A percentile compares a stretch with the other conserved stretches of the same genome.
Conservation (phyloP, 129 eudicot genomes). For the Chrysanthemum lavandulifolium region DNA sequence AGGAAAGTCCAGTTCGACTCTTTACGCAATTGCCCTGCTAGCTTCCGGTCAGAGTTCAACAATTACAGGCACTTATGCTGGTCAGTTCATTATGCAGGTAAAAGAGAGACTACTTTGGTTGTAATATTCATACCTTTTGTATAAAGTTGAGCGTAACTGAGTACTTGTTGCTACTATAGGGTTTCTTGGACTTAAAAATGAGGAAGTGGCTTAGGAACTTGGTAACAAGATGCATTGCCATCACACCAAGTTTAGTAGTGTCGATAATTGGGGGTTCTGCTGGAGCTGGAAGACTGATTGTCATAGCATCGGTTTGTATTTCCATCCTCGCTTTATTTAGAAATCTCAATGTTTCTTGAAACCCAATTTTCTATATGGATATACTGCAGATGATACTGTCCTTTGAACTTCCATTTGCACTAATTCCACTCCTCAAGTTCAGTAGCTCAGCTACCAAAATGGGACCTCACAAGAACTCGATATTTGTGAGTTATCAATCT, state of each 20-base stretch:
- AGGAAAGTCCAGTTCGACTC: conserved; percentile 44
- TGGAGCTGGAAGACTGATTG: conserved; percentile 68
- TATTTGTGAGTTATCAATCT: conserved; percentile 38
- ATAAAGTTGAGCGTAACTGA: not conserved
- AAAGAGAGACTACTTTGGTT: not conserved
- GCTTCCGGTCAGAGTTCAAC: conserved; percentile 97
- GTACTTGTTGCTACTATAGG: conserved; percentile 33
- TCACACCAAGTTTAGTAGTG: conserved; percentile 67
- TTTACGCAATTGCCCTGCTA: conserved; percentile 60
- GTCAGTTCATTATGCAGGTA: conserved; percentile 90
- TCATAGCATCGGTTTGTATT: conserved; percentile 66
- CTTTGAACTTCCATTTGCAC: conserved; percentile 84
- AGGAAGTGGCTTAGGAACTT: conserved; percentile 68
- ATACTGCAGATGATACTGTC: conserved; percentile 70
- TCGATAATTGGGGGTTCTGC: conserved; percentile 72
- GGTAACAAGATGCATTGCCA: conserved; percentile 67
- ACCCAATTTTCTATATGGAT: not conserved
- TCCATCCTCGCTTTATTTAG: not conserved
- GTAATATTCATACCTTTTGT: not conserved
- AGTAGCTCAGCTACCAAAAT: conserved; percentile 66
- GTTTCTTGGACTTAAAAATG: conserved; percentile 73
- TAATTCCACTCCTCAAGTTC: conserved; percentile 76
- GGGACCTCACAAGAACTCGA: conserved; percentile 83
- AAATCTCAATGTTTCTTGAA: not conserved
- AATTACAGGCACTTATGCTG: conserved; percentile 94